phyloP scores from a whole-genome alignment of 805 yeast genomes.

The Pichia heedii region DNA sequence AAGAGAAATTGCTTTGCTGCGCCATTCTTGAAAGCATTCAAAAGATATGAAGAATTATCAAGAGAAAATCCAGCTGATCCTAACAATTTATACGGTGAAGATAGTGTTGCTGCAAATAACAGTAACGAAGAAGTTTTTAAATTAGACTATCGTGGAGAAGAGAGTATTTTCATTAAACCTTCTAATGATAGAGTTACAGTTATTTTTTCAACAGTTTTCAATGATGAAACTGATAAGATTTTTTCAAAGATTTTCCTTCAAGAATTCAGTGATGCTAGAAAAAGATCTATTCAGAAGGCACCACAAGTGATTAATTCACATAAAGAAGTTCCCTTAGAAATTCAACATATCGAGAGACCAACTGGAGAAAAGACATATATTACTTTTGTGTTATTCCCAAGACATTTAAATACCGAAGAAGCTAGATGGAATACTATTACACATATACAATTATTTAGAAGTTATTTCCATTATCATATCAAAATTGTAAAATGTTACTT shows the following conservation, averaged over 20 bases:
- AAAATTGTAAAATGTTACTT: constrained; percentile 96
- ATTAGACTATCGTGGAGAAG: constrained; percentile 86
- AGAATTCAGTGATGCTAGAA: constrained; percentile 94
- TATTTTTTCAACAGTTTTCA: constrained; percentile 86
- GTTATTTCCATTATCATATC: constrained; percentile 97
- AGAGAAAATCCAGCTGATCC: constrained; percentile 30
- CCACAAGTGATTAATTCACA: constrained; percentile 94
- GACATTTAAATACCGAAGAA: constrained; percentile 60
- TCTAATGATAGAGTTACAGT: constrained; percentile 95
- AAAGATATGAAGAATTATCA: constrained; percentile 63
- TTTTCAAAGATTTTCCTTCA: constrained; percentile 85
- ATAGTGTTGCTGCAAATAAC: constrained; percentile 23
- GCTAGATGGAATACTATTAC: constrained; percentile 75
- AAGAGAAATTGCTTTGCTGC: constrained; percentile 88
- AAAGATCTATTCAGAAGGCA: constrained; percentile 91
- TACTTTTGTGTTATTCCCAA: constrained; percentile 69
- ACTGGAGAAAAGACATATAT: constrained; percentile 35
- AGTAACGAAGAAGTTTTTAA: constrained; percentile 51
- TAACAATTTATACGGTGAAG: constrained; percentile 34
- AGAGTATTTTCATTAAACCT: constrained; percentile 83
- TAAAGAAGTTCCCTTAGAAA: constrained; percentile 88
- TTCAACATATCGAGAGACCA: constrained; percentile 36
- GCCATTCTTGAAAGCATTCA: constrained; percentile 83
- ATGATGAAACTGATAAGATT: constrained; percentile 92
- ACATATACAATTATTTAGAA: constrained; percentile 87